Evolutionary conservation across 352 stramenopile species (phyloP).

Genomic region (Phytophthora tubulina): DNA sequence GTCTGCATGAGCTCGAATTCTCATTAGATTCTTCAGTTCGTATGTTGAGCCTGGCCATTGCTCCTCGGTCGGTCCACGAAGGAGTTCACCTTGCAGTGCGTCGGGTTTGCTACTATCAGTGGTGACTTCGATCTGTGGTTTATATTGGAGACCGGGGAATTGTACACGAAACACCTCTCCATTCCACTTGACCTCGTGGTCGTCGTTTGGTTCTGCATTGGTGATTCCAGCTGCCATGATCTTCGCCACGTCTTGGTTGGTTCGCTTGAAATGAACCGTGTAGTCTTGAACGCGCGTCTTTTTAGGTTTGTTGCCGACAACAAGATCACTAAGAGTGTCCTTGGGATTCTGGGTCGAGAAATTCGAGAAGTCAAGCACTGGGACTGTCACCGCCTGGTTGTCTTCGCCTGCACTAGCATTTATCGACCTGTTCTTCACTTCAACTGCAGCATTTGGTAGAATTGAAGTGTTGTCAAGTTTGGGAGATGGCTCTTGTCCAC

Average conservation of each 20-base stretch:
- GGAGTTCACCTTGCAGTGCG: slow-evolving; percentile 1
- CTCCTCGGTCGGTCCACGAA: slow-evolving; percentile 4
- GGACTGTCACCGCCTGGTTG: not conserved
- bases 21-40: slow-evolving; percentile 53
- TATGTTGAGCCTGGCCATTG: slow-evolving; percentile 48
- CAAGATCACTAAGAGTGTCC: not conserved
- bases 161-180: slow-evolving; percentile 49
- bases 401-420: not conserved
- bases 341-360: not conserved
- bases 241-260: slow-evolving; percentile 13
- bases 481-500: not conserved
- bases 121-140: not conserved
- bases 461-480: too few species aligned
- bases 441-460: not conserved
- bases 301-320: slow-evolving; percentile 25
- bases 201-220: slow-evolving; percentile 21
- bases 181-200: slow-evolving; percentile 51
- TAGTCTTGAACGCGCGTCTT: slow-evolving; percentile 50
- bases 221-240: slow-evolving; percentile 9
- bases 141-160: slow-evolving; percentile 20
- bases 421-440: not conserved
- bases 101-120: not conserved
- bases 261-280: slow-evolving; percentile 42
- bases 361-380: slow-evolving; percentile 28
- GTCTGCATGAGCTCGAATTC: slow-evolving; percentile 59